These are phyloP conservation scores for Sphaerobolus stellatus DNA, from an alignment of 1,284 basidiomycete species.

Conservation along the genomic window DNA sequence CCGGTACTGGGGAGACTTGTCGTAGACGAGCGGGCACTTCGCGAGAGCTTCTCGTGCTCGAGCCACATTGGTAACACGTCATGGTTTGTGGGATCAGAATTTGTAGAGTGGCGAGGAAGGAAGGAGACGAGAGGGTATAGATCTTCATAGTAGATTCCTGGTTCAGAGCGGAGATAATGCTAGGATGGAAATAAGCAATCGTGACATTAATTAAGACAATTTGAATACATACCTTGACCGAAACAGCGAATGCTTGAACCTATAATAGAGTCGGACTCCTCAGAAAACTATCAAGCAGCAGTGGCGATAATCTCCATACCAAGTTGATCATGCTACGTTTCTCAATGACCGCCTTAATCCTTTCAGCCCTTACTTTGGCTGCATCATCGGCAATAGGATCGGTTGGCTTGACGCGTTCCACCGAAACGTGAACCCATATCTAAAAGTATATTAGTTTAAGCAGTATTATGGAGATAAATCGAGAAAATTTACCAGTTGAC, in stretches of 20 bases:
- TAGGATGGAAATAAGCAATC: background rate
- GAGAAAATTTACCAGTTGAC: conserved; percentile 47
- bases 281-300: background rate
- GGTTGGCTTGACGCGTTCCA: background rate
- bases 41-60: conserved; percentile 14
- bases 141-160: conserved; percentile 46
- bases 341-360: conserved; percentile 57
- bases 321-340: conserved; percentile 75
- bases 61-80: conserved; percentile 62
- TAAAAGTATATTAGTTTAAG: background rate
- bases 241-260: conserved; percentile 63
- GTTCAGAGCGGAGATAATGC: conserved; percentile 45
- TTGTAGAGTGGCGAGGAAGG: conserved; percentile 62
- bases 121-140: conserved; percentile 44
- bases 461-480: background rate
- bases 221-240: conserved; percentile 48
- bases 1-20: conserved; percentile 16
- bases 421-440: conserved; percentile 9
- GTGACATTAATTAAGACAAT: background rate
- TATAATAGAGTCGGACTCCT: too few relatives aligned
- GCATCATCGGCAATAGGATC: conserved; percentile 1
- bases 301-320: conserved; percentile 28
- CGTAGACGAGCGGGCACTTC: conserved; percentile 4
- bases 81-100: too few relatives aligned
- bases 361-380: conserved; percentile 22